Conservation (phyloP, 108 stramenopile species). For the Conticribra guillardii region DNA sequence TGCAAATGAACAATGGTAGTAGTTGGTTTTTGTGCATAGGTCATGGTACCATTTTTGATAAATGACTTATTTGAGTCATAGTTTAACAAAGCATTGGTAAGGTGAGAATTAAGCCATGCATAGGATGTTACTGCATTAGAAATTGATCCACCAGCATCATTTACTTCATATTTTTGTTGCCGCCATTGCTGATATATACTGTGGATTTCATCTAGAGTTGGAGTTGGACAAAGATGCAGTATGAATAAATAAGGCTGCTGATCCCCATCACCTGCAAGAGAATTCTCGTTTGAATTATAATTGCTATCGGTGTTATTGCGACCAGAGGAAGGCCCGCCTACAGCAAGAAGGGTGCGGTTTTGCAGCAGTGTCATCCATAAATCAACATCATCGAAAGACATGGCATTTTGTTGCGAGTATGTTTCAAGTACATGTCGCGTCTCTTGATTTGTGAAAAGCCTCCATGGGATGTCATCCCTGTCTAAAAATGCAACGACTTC, state of each 20-base stretch:
- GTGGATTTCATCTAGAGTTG: constrained; percentile 10
- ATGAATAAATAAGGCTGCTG: constrained; percentile 6
- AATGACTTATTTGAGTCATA: background rate
- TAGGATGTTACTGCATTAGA: constrained; percentile 22
- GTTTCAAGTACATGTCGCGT: constrained; percentile 10
- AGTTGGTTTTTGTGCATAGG: background rate
- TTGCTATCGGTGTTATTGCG: too few species aligned
- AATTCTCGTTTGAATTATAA: background rate
- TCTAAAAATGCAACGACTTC: constrained; percentile 31
- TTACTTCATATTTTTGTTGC: constrained; percentile 7
- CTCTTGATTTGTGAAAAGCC: constrained; percentile 4
- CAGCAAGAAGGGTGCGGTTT: constrained; percentile 17
- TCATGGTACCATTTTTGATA: background rate
- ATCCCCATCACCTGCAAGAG: background rate
- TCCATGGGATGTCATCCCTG: background rate
- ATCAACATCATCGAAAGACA: background rate
- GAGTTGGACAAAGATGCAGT: constrained; percentile 32
- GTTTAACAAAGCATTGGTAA: constrained; percentile 35
- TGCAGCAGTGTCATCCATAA: constrained; percentile 2
- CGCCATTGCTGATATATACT: background rate
- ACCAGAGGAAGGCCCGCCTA: constrained; percentile 2
- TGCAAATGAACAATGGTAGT: constrained; percentile 64
- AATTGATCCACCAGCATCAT: background rate
- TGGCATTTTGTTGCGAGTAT: background rate
- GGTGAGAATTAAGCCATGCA: constrained; percentile 32